A percentile compares a stretch with the other conserved stretches of the same genome.
Conservation (phyloP, 1,139 yeast species). For the Debaryomyces fabryi region DNA sequence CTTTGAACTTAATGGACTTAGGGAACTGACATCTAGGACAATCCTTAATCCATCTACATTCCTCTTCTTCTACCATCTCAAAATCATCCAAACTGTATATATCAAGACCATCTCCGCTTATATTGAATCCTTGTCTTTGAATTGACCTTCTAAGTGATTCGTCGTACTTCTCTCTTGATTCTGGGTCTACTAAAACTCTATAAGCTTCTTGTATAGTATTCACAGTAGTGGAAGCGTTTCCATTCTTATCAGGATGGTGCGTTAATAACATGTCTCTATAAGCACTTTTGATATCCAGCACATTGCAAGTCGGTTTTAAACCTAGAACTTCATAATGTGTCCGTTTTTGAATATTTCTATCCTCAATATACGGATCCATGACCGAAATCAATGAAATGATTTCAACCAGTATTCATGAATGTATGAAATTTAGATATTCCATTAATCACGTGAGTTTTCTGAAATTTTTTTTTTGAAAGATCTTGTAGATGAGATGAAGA, state of each 20-base stretch:
- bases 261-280: conserved; percentile 60
- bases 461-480: neutral
- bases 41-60: conserved; percentile 44
- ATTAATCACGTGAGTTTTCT: conserved; percentile 4
- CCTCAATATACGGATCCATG: conserved; percentile 8
- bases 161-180: conserved; percentile 51
- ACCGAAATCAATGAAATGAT: neutral
- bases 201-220: conserved; percentile 64
- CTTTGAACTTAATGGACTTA: conserved; percentile 60
- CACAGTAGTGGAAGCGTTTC: conserved; percentile 23
- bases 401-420: neutral
- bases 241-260: conserved; percentile 76
- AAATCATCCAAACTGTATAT: conserved; percentile 65
- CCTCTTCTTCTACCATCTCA: conserved; percentile 28
- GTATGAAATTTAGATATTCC: neutral
- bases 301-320: conserved; percentile 39
- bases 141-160: conserved; percentile 36
- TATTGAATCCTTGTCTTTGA: conserved; percentile 51
- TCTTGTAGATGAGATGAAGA: conserved; percentile 9
- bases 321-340: conserved; percentile 59
- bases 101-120: conserved; percentile 70
- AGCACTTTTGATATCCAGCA: conserved; percentile 55
- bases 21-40: conserved; percentile 75
- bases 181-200: conserved; percentile 45
- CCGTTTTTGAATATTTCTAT: conserved; percentile 11